Conservation (phyloP, 1,139 yeast genomes). For the Blastobotrys malaysiensis region DNA sequence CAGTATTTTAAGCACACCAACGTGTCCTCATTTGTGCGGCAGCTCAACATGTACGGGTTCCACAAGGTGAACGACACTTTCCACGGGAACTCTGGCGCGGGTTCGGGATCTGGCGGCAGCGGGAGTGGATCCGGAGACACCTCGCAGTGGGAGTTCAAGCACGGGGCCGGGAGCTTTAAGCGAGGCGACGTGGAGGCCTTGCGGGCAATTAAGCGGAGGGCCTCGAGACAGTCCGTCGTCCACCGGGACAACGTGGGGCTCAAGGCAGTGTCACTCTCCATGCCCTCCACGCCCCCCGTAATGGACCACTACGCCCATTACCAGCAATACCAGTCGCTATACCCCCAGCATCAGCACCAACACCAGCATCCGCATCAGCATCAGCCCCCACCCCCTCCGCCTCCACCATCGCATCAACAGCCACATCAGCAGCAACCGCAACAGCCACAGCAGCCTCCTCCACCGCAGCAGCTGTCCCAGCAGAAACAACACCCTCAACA, state of each 20-base stretch:
- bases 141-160: slow-evolving; percentile 79
- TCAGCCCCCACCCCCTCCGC: slow-evolving; percentile 5
- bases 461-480: slow-evolving; percentile 6
- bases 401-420: not conserved
- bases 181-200: slow-evolving; percentile 68
- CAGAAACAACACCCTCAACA: slow-evolving; percentile 9
- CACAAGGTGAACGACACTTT: slow-evolving; percentile 60
- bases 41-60: slow-evolving; percentile 97
- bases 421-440: slow-evolving; percentile 8
- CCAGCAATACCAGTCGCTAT: not conserved
- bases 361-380: slow-evolving; percentile 8
- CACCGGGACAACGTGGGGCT: slow-evolving; percentile 28
- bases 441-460: slow-evolving; percentile 8
- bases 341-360: slow-evolving; percentile 1
- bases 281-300: slow-evolving; percentile 25
- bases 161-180: slow-evolving; percentile 68
- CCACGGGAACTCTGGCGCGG: slow-evolving; percentile 16
- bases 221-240: slow-evolving; percentile 34
- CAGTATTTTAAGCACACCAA: slow-evolving; percentile 91
- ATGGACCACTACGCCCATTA: not conserved
- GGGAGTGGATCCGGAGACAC: slow-evolving; percentile 19
- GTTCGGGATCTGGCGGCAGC: slow-evolving; percentile 24
- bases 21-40: slow-evolving; percentile 92
- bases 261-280: slow-evolving; percentile 28
- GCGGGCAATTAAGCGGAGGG: slow-evolving; percentile 62